A percentile compares a stretch with the other conserved stretches of the same genome.
Conservation (phyloP, 108 stramenopile species). For the Skeletonema tropicum region DNA sequence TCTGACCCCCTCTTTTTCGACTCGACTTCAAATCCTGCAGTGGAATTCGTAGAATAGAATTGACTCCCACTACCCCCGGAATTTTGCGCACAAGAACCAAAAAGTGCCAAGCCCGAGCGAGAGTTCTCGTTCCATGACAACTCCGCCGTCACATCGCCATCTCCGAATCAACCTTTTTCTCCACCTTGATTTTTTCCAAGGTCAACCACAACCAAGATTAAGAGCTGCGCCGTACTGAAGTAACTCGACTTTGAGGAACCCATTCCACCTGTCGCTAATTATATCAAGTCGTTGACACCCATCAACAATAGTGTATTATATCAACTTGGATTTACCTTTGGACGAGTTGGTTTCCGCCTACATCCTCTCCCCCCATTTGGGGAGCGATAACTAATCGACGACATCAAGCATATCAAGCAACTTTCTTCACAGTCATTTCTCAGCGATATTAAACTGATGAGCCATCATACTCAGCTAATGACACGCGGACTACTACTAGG, state of each 20-base stretch:
- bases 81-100: neutral
- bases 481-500: neutral
- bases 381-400: neutral
- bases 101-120: too few relatives aligned
- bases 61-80: too few relatives aligned
- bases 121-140: neutral
- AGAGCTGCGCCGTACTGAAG: neutral
- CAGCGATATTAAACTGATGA: neutral
- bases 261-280: neutral
- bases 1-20: neutral
- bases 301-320: neutral
- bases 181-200: neutral
- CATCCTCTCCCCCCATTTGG: neutral
- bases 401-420: neutral
- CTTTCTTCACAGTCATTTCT: too few relatives aligned
- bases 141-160: neutral
- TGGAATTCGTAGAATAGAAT: neutral
- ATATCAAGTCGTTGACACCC: neutral
- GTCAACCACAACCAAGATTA: neutral
- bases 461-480: slow-evolving; percentile 5
- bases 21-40: neutral
- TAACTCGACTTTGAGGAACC: too few relatives aligned
- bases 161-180: neutral
- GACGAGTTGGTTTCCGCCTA: neutral
- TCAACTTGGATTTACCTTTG: neutral